phyloP scores from a whole-genome alignment of 495 filamentous ascomycete genomes.

The Penicillium crystallinum region DNA sequence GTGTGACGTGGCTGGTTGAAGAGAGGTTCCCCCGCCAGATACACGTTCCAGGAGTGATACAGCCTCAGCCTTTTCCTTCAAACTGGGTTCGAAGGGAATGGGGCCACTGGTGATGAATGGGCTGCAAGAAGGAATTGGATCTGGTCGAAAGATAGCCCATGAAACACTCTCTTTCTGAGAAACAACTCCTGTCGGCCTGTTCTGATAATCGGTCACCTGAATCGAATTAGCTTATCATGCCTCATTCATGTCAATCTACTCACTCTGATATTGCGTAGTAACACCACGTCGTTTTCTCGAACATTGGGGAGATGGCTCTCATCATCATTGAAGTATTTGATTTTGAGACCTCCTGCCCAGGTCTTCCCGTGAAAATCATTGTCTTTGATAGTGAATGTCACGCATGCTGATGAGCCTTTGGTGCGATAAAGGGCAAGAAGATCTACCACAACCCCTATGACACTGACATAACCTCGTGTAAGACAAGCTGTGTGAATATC shows the following conservation, averaged over 20 bases:
- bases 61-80: conserved; percentile 27
- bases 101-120: conserved; percentile 30
- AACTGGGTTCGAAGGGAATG: conserved; percentile 20
- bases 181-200: conserved; percentile 24
- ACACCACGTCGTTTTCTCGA: conserved; percentile 41
- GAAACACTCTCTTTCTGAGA: conserved; percentile 24
- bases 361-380: conserved; percentile 24
- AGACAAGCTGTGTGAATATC: conserved; percentile 34
- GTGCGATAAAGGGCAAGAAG: conserved; percentile 24
- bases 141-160: conserved; percentile 37
- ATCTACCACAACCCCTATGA: conserved; percentile 50
- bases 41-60: conserved; percentile 24
- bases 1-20: conserved; percentile 5
- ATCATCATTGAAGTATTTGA: conserved; percentile 47
- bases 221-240: neutral
- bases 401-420: conserved; percentile 30
- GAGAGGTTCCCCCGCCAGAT: neutral
- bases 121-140: conserved; percentile 19
- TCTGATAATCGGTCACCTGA: conserved; percentile 24
- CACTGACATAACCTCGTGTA: conserved; percentile 25
- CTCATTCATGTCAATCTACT: conserved; percentile 5
- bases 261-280: conserved; percentile 41
- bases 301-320: conserved; percentile 34
- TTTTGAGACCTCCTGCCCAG: conserved; percentile 39
- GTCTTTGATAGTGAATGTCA: conserved; percentile 50